Conservation (phyloP, 2,329 filamentous ascomycete species). For the Westerdykella ornata region DNA sequence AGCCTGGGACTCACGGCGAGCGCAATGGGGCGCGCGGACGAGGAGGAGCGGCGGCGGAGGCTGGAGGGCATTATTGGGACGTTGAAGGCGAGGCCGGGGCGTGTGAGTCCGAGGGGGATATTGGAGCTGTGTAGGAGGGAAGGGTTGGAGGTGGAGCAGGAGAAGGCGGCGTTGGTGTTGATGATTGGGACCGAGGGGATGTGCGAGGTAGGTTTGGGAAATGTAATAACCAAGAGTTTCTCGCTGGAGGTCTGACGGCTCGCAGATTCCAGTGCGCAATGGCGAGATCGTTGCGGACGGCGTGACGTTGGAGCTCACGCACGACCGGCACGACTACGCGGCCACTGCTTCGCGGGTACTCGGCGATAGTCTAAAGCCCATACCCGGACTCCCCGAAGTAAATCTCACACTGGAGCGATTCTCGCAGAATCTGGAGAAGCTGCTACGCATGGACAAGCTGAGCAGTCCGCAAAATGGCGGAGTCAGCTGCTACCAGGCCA, state of each 20-base stretch:
- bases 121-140: slow-evolving; percentile 61
- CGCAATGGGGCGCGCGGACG: slow-evolving; percentile 42
- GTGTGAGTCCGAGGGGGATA: slow-evolving; percentile 69
- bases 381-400: slow-evolving; percentile 55
- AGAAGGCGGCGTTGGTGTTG: slow-evolving; percentile 30
- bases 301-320: slow-evolving; percentile 58
- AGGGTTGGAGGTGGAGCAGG: slow-evolving; percentile 49
- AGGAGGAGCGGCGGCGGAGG: slow-evolving; percentile 47
- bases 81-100: slow-evolving; percentile 61
- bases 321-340: slow-evolving; percentile 47
- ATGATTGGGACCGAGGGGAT: slow-evolving; percentile 31
- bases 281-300: slow-evolving; percentile 42
- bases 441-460: slow-evolving; percentile 64
- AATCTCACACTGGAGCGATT: slow-evolving; percentile 67
- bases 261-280: slow-evolving; percentile 20
- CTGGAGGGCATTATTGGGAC: slow-evolving; percentile 58
- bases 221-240: background rate
- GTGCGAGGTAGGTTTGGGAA: slow-evolving; percentile 14
- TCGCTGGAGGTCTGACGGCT: background rate
- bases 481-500: slow-evolving; percentile 70
- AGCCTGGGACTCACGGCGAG: slow-evolving; percentile 34
- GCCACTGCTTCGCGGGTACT: slow-evolving; percentile 58
- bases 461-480: slow-evolving; percentile 53
- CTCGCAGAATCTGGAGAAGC: slow-evolving; percentile 61
- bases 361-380: slow-evolving; percentile 56